These are phyloP conservation scores for Actinomucor elegans DNA, from an alignment of 371 early-diverging fungal genomes.

Conservation along the genomic window DNA sequence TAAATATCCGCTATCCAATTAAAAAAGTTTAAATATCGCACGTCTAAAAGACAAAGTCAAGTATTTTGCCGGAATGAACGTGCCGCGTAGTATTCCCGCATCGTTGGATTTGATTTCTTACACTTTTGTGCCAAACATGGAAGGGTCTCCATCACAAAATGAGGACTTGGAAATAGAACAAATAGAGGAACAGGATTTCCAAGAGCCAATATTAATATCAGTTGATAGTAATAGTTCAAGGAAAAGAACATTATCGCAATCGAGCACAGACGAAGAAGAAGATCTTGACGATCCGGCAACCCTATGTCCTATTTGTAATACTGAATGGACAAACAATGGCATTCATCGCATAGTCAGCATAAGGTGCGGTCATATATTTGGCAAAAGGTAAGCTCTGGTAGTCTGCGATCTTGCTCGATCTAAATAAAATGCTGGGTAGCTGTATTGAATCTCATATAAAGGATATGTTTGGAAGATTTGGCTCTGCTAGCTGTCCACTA, in stretches of 20 bases:
- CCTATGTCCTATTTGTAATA: slow-evolving; percentile 17
- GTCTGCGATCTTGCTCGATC: too few relatives aligned
- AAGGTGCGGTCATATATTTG: slow-evolving; percentile 29
- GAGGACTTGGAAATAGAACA: too few relatives aligned
- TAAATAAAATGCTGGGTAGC: background rate
- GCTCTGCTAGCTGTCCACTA: slow-evolving; percentile 5
- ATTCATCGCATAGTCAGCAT: slow-evolving; percentile 13
- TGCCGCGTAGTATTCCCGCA: too few relatives aligned
- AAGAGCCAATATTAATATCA: slow-evolving; percentile 2
- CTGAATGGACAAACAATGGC: slow-evolving; percentile 14
- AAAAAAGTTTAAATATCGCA: too few relatives aligned
- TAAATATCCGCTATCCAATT: too few relatives aligned
- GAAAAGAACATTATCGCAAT: background rate
- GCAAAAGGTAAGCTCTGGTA: slow-evolving; percentile 22
- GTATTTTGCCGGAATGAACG: too few relatives aligned
- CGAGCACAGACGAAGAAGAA: background rate
- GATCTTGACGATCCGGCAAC: slow-evolving; percentile 1
- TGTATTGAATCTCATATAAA: background rate
- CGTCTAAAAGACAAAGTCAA: too few relatives aligned
- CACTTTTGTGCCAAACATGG: too few relatives aligned
- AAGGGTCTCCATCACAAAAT: too few relatives aligned
- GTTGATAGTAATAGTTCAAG: background rate
- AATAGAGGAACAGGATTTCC: slow-evolving; percentile 14
- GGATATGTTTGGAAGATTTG: background rate
- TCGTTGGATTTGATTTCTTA: too few relatives aligned